Conservation (phyloP, 371 early-diverging fungal species). For the Mucor ambiguus region DNA sequence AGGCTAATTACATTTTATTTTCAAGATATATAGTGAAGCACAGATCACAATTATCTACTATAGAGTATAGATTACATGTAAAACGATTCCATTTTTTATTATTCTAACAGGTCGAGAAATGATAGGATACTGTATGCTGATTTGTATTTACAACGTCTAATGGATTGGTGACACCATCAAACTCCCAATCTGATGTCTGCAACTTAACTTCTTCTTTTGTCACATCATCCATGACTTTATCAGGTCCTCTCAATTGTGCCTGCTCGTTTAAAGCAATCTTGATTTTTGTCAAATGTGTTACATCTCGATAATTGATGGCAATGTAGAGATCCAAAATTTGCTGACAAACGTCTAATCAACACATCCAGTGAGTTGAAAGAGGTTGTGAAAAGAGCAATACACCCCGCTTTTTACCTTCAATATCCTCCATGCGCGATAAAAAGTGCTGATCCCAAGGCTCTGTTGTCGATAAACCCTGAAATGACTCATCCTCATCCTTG, state of each 20-base stretch:
- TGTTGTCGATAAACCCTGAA: constrained; percentile 23
- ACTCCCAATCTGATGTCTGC: constrained; percentile 32
- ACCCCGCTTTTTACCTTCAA: constrained; percentile 41
- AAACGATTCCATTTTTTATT: not conserved
- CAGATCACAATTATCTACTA: no score
- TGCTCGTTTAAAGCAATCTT: constrained; percentile 61
- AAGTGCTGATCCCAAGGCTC: constrained; percentile 52
- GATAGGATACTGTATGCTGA: constrained; percentile 52
- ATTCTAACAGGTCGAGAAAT: constrained; percentile 25
- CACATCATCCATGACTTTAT: constrained; percentile 35
- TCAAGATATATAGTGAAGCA: no score
- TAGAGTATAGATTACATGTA: no score
- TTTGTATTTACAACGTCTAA: constrained; percentile 49
- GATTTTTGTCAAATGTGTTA: constrained; percentile 47
- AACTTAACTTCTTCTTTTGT: constrained; percentile 32
- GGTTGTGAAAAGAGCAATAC: not conserved
- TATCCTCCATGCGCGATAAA: constrained; percentile 55
- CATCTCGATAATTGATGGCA: constrained; percentile 32
- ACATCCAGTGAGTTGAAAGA: not conserved
- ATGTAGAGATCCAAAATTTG: constrained; percentile 62
- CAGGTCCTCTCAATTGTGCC: constrained; percentile 41
- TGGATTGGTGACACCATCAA: constrained; percentile 26
- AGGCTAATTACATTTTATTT: no score
- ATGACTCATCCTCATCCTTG: constrained; percentile 31
- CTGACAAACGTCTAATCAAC: constrained; percentile 53